Evolutionary conservation across 495 filamentous ascomycete genomes (phyloP).

Genomic region (Aspergillus sclerotioniger): DNA sequence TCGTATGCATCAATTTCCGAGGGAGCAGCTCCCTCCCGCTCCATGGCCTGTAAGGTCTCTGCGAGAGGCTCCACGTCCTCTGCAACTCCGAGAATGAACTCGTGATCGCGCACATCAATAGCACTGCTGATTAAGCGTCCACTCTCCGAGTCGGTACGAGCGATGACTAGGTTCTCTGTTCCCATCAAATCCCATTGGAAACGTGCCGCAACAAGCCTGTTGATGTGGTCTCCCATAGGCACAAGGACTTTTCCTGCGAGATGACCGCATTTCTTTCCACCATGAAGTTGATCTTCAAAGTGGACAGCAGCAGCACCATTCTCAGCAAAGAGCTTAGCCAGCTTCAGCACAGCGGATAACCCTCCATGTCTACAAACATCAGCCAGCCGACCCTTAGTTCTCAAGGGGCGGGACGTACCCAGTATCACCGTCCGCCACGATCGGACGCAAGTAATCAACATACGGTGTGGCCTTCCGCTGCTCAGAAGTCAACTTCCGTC

Average conservation of each 20-base stretch:
- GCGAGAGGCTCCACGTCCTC: constrained; percentile 72
- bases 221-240: constrained; percentile 92
- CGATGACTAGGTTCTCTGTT: constrained; percentile 87
- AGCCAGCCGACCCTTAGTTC: neutral
- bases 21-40: constrained; percentile 70
- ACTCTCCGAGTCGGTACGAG: constrained; percentile 91
- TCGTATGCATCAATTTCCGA: constrained; percentile 83
- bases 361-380: constrained; percentile 63
- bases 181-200: constrained; percentile 99
- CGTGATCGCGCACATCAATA: constrained; percentile 90
- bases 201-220: constrained; percentile 82
- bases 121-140: constrained; percentile 86
- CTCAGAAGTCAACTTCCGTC: constrained; percentile 71
- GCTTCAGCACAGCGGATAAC: constrained; percentile 86
- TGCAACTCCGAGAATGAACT: constrained; percentile 87
- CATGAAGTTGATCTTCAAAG: constrained; percentile 96
- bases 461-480: constrained; percentile 74
- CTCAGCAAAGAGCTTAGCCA: constrained; percentile 98
- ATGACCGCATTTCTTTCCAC: constrained; percentile 98
- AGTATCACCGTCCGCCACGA: constrained; percentile 96
- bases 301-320: constrained; percentile 95
- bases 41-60: constrained; percentile 89
- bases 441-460: constrained; percentile 87
- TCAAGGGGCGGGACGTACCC: constrained; percentile 49
- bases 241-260: constrained; percentile 95